These are phyloP conservation scores for Microglena sp. DNA, from an alignment of 139 green algal genomes.

Conservation along the genomic window DNA sequence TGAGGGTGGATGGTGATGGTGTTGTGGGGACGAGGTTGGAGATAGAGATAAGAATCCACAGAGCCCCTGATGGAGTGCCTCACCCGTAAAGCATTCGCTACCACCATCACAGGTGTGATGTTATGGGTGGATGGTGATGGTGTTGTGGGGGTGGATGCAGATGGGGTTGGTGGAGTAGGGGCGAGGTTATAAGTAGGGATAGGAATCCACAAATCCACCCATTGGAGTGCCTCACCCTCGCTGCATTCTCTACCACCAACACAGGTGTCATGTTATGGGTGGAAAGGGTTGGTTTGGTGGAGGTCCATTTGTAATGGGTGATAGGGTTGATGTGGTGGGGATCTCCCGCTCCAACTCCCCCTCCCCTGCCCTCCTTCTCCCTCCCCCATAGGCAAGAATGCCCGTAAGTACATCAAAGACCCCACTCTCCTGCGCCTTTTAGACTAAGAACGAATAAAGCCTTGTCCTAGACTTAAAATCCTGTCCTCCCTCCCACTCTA, in stretches of 20 bases:
- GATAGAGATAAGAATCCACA: slow-evolving; percentile 21
- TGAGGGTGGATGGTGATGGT: too few relatives aligned
- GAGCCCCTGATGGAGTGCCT: slow-evolving; percentile 60
- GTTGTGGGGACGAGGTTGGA: too few relatives aligned
- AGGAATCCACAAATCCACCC: slow-evolving; percentile 44
- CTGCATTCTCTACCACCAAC: slow-evolving; percentile 71
- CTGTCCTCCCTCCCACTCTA: not conserved
- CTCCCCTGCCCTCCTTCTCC: not conserved
- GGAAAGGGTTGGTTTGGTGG: not conserved
- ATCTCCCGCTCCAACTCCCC: not conserved
- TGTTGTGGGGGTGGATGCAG: not conserved
- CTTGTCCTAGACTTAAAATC: not conserved
- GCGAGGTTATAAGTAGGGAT: not conserved
- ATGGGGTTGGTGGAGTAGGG: not conserved
- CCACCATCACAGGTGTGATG: slow-evolving; percentile 65
- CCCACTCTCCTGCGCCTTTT: not conserved
- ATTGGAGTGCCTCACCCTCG: slow-evolving; percentile 72
- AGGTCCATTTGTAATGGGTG: not conserved
- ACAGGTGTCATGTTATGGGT: slow-evolving; percentile 34
- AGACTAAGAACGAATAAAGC: too few relatives aligned
- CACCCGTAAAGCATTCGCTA: slow-evolving; percentile 47
- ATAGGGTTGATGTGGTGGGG: not conserved
- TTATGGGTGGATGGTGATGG: not conserved
- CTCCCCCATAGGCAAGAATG: not conserved
- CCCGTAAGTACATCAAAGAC: not conserved